Evolutionary conservation across 2,329 filamentous ascomycete genomes (phyloP).

Genomic region (Neonectria sp.): DNA sequence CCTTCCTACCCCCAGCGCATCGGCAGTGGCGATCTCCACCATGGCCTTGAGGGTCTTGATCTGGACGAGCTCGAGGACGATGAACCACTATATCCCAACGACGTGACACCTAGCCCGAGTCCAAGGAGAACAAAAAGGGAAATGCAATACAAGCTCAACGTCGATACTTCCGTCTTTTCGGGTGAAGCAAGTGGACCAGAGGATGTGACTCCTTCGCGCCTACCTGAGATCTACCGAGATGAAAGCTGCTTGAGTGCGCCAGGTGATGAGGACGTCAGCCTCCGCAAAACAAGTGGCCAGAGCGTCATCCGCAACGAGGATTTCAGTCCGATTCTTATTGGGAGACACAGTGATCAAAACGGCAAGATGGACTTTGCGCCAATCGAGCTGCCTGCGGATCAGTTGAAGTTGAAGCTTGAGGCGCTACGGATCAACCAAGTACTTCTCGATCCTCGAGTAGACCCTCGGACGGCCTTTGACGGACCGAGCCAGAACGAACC

Average conservation of each 20-base stretch:
- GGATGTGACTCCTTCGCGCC: constrained; percentile 42
- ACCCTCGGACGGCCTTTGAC: constrained; percentile 49
- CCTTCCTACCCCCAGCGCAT: constrained; percentile 62
- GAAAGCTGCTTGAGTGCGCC: constrained; percentile 49
- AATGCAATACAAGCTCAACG: constrained; percentile 52
- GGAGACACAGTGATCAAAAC: constrained; percentile 75
- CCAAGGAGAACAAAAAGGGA: constrained; percentile 54
- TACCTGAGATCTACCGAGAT: constrained; percentile 48
- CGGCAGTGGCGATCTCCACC: constrained; percentile 41
- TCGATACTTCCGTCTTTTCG: constrained; percentile 44
- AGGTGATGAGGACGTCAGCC: constrained; percentile 33
- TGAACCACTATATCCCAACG: constrained; percentile 48
- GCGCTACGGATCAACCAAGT: constrained; percentile 71
- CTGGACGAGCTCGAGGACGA: constrained; percentile 50
- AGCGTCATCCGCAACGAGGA: constrained; percentile 87
- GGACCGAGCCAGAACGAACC: constrained; percentile 54
- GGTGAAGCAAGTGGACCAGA: constrained; percentile 30
- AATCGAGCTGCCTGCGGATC: constrained; percentile 67
- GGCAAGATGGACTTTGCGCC: constrained; percentile 72
- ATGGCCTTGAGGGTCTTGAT: constrained; percentile 43
- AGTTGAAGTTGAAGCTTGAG: constrained; percentile 72
- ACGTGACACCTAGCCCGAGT: constrained; percentile 61
- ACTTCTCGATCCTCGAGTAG: constrained; percentile 57
- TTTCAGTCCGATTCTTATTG: constrained; percentile 87
- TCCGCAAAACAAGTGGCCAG: constrained; percentile 76